A percentile compares a stretch with the other conserved stretches of the same genome.
phyloP scores from a whole-genome alignment of 2,329 filamentous ascomycete species.

The Madurella mycetomatis region DNA sequence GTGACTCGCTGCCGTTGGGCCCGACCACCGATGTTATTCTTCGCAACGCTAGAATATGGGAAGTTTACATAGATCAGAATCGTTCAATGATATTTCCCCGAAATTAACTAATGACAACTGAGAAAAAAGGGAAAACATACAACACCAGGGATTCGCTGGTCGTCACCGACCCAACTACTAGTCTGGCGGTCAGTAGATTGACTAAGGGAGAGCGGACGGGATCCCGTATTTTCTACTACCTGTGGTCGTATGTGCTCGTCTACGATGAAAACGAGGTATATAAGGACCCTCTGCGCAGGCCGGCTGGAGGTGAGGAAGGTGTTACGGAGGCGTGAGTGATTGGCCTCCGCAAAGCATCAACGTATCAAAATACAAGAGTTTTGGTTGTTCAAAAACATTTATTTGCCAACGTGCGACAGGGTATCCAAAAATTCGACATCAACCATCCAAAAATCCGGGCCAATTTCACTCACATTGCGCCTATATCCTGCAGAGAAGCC shows the following conservation, averaged over 20 bases:
- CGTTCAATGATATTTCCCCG: no score
- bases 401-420: constrained; percentile 8
- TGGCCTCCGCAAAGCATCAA: neutral
- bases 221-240: constrained; percentile 1
- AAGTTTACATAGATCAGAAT: no score
- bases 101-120: no score
- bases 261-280: neutral
- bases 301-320: neutral
- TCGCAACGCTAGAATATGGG: no score
- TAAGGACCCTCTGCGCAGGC: neutral
- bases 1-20: neutral
- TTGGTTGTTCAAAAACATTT: neutral
- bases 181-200: neutral
- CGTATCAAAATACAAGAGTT: neutral
- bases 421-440: constrained; percentile 10
- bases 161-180: no score
- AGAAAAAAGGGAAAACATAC: no score
- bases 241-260: neutral
- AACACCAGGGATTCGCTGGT: no score
- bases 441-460: constrained; percentile 5
- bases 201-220: constrained; percentile 1
- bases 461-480: neutral
- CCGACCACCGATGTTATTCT: no score
- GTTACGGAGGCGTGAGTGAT: neutral
- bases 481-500: constrained; percentile 16